These are phyloP conservation scores for Cornus florida DNA, from an alignment of 148 eudicot species.

Conservation along the genomic window DNA sequence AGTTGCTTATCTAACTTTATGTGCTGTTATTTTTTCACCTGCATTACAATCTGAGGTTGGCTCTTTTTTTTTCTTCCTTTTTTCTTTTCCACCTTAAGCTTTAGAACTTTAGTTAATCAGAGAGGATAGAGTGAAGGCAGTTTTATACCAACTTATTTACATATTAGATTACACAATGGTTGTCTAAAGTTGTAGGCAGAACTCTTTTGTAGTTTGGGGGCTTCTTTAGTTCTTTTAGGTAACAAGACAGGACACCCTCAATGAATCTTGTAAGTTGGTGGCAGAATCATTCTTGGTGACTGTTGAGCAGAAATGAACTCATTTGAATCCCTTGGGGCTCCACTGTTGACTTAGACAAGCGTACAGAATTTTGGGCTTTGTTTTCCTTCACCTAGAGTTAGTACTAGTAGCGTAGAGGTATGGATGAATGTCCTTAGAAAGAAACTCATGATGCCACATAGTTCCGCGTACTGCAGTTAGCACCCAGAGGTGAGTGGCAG, in stretches of 20 bases:
- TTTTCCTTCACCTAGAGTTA: not conserved
- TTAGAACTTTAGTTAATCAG: not conserved
- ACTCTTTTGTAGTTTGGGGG: not conserved
- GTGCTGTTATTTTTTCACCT: too few relatives aligned
- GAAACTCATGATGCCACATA: not conserved
- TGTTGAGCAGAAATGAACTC: too few relatives aligned
- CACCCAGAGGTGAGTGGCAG: not conserved
- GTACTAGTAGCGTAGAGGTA: not conserved
- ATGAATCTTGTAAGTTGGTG: not conserved
- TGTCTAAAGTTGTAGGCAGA: not conserved
- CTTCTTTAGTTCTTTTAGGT: not conserved
- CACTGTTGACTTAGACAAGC: not conserved
- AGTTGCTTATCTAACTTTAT: not conserved
- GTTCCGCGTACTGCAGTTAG: not conserved
- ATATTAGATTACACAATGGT: too few relatives aligned
- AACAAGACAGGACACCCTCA: not conserved
- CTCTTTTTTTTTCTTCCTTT: not conserved
- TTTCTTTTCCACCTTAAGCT: not conserved
- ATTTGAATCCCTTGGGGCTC: not conserved
- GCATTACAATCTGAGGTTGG: not conserved
- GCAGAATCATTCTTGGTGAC: not conserved
- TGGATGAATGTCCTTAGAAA: not conserved
- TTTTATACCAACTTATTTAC: not conserved
- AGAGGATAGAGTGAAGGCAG: not conserved
- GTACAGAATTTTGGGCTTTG: not conserved